Evolutionary conservation across 371 early-diverging fungal genomes (phyloP), one percentile per base, ranked within the genome.

Genomic region (Apophysomyces trapeziformis): DNA sequence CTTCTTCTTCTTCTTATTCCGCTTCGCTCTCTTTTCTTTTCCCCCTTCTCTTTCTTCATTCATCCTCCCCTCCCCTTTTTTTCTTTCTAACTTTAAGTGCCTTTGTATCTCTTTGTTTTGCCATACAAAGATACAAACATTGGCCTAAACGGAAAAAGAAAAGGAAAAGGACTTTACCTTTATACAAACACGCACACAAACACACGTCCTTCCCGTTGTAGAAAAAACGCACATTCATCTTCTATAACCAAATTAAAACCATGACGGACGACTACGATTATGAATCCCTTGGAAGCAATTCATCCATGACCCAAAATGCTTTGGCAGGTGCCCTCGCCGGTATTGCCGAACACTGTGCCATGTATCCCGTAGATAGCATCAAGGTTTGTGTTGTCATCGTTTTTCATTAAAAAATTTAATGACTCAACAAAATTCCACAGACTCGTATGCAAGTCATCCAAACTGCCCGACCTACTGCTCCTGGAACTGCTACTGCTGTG

Each of bases 311-410:
- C 16, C 89, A 92, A 58, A 93, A 96, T 73, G 78, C 96, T 63
- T 69, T 92, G 47, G 98, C 98, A 5, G 99, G 99, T 38, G 97
- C 97, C 4, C 82, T 96, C 14, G 99, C 99, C 26, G 99, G 99
- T 67, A 95, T 97, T 68, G 93, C 94, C 43, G 99, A 98, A 76
- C 99, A 98, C 74, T 88, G 92, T 58, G 87, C 96, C 62, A 95
- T 95, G 93, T 96, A 93, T 82, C 99, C 99, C 9, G 83, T 97
- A 43, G 99, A 98, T 71, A 87, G 89, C 67, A 91, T 97, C 73
- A 98, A 98, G 92, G 94, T 92, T 84, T 68, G 69, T 41, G 3
- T 47, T 7, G n/a, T 4, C 5, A 2, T 26, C 14, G 5, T 37
- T 58, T 36, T 7, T 32, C 9, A n/a, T 44, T 37, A 38, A 64